These are phyloP conservation scores for Candida nitratophila DNA, from an alignment of 805 yeast genomes.

Conservation along the genomic window DNA sequence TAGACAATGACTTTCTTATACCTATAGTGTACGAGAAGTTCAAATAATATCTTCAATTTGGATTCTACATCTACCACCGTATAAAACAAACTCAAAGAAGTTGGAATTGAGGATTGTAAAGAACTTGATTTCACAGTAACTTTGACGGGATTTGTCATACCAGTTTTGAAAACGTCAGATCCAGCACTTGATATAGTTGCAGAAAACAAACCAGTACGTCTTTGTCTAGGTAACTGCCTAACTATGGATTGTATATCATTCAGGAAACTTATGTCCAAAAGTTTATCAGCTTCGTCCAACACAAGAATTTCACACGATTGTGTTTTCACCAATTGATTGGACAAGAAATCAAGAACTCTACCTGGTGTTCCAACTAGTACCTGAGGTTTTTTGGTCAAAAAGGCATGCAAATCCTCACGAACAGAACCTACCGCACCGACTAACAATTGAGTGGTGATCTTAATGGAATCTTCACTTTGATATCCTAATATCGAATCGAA, in stretches of 20 bases:
- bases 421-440: conserved; percentile 59
- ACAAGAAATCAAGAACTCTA: conserved; percentile 66
- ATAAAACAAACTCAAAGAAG: conserved; percentile 55
- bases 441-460: conserved; percentile 50
- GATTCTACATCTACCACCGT: conserved; percentile 48
- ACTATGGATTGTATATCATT: conserved; percentile 63
- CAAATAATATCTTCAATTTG: conserved; percentile 55
- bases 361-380: conserved; percentile 92
- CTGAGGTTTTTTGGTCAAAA: conserved; percentile 52
- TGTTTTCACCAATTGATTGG: conserved; percentile 51
- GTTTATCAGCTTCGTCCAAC: conserved; percentile 89
- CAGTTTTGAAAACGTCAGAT: conserved; percentile 70
- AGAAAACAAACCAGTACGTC: conserved; percentile 89
- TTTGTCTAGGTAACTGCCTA: conserved; percentile 73
- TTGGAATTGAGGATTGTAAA: conserved; percentile 45
- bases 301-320: conserved; percentile 65
- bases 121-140: conserved; percentile 60
- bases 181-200: conserved; percentile 90
- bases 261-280: conserved; percentile 72
- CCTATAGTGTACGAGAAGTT: conserved; percentile 43
- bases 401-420: conserved; percentile 64
- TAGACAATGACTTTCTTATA: conserved; percentile 84
- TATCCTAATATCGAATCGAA: conserved; percentile 50
- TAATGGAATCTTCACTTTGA: conserved; percentile 40
- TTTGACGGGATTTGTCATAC: conserved; percentile 89